Evolutionary conservation across 441 rosid species (phyloP), one percentile per base, ranked within the genome.

Genomic region (Viola pubescens): DNA sequence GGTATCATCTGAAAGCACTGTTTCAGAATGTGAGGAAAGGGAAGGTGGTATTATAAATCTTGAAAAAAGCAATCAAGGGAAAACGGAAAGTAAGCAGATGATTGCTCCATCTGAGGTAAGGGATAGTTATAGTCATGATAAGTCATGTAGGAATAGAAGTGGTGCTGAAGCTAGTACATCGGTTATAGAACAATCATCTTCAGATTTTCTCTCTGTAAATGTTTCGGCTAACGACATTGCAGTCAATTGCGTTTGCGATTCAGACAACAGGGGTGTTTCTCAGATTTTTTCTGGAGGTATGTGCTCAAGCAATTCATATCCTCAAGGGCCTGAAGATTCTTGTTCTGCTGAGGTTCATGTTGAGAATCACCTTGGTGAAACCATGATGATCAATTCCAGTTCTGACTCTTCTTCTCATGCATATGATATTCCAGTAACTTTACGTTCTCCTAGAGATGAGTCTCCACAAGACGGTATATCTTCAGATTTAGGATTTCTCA

Each of bases 401-500:
- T 65, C 80, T 26, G 67, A 64, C 65, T 48, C 72, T 43, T 72
- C 66, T 61, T 44, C 73, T 52, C 72, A 48, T 58, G 68, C 68
- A 19, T 66, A 80, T 46, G 74, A 74, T 59, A 60, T 48, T 56
- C 73, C 75, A 5, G 69, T 37, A 58, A 37, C 60, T 9, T 65
- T 64, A 42, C 63, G 42, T 48, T 52, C 74, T 12, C 52, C 42
- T 9, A 73, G 66, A 62, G 73, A 68, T 63, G 82, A 71, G 10
- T 56, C 75, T 67, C 52, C 52, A 54, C 53, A 52, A 65, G 83
- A 73, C 65, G 45, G 50, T 37, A 59, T 65, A 52, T 70, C 85
- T 51, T 64, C 83, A 47, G 80, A 77, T 62, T 73, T 78, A 65
- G 82, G 82, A 76, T 66, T 77, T 70, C 80, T 71, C 41, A 54